phyloP scores from a whole-genome alignment of 108 stramenopile species.

The Cyclostephanos tholiformis region DNA sequence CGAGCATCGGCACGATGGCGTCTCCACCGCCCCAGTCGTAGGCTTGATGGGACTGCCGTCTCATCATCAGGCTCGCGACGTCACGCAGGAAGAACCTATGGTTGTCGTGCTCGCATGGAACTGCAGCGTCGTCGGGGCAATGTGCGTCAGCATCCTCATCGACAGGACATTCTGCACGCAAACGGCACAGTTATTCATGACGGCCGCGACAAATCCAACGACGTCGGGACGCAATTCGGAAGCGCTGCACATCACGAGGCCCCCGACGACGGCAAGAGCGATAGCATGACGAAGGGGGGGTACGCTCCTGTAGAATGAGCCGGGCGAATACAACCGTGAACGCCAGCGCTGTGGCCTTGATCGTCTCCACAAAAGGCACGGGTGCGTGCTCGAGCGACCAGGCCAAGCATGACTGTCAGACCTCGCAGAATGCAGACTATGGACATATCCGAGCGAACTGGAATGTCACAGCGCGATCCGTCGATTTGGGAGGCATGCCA shows the following conservation, averaged over 20 bases:
- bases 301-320: conserved; percentile 47
- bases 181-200: conserved; percentile 51
- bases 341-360: conserved; percentile 54
- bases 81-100: conserved; percentile 37
- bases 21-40: neutral
- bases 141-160: conserved; percentile 47
- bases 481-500: neutral
- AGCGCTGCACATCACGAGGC: conserved; percentile 44
- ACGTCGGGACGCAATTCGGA: conserved; percentile 43
- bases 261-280: conserved; percentile 50
- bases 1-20: neutral
- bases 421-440: conserved; percentile 48
- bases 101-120: conserved; percentile 53
- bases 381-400: conserved; percentile 55
- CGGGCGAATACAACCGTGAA: conserved; percentile 51
- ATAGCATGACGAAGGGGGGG: conserved; percentile 41
- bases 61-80: conserved; percentile 10
- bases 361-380: conserved; percentile 58
- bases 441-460: conserved; percentile 43
- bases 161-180: conserved; percentile 59
- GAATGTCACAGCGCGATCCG: neutral
- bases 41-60: neutral
- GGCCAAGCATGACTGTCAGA: conserved; percentile 48
- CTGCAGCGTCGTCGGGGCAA: conserved; percentile 51
- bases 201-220: conserved; percentile 53